These are phyloP conservation scores for Monosporascus ibericus DNA, from an alignment of 2,329 filamentous ascomycete genomes.

Conservation along the genomic window DNA sequence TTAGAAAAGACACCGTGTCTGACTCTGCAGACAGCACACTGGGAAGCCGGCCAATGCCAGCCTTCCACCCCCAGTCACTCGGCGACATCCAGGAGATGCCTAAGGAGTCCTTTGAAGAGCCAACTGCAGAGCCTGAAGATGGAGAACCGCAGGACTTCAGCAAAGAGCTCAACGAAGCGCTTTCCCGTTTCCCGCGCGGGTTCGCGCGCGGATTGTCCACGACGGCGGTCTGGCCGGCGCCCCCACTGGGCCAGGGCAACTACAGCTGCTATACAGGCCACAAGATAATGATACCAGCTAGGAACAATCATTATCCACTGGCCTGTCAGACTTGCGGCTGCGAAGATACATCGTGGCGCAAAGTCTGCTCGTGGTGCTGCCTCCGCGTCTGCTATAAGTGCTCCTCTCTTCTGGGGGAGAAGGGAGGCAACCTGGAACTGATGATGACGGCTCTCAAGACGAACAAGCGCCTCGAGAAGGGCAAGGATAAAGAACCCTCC, in stretches of 20 bases:
- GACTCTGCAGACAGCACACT: background rate
- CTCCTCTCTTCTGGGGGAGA: constrained; percentile 32
- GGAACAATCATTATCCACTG: constrained; percentile 44
- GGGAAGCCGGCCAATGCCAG: background rate
- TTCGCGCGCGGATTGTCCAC: background rate
- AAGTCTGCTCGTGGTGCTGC: constrained; percentile 44
- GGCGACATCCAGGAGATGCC: constrained; percentile 12
- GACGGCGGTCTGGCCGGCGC: constrained; percentile 26
- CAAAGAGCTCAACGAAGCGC: constrained; percentile 9
- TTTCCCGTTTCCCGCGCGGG: constrained; percentile 16
- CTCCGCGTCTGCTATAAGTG: constrained; percentile 47
- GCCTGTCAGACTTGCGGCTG: constrained; percentile 48
- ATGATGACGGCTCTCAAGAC: constrained; percentile 31
- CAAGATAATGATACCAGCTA: constrained; percentile 39
- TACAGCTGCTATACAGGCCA: constrained; percentile 44
- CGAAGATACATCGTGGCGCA: constrained; percentile 38
- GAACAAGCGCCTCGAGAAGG: constrained; percentile 8
- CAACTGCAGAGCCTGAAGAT: background rate
- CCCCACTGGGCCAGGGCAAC: constrained; percentile 33
- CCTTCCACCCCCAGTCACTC: constrained; percentile 3
- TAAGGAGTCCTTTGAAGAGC: constrained; percentile 1
- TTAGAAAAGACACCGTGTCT: background rate
- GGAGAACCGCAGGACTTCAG: constrained; percentile 6
- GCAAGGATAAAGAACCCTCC: constrained; percentile 8
- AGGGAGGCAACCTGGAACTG: constrained; percentile 36